Conservation (phyloP, 345 rosid species). For the Mangifera indica region DNA sequence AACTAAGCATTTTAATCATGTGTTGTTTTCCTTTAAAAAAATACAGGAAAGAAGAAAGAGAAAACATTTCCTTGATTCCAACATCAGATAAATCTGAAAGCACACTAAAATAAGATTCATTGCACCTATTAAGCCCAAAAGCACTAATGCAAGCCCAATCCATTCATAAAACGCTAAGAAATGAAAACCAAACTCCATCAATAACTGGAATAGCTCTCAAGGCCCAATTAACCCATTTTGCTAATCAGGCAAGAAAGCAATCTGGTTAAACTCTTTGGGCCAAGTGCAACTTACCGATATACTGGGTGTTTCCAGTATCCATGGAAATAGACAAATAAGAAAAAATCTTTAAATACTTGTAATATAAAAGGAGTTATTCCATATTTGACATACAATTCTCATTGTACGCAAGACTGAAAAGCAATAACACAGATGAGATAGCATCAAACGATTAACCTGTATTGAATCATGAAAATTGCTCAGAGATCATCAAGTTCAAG, state of each 20-base stretch:
- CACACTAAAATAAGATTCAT: neutral
- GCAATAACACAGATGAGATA: slow-evolving; percentile 13
- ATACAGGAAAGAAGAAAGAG: neutral
- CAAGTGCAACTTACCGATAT: neutral
- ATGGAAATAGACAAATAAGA: neutral
- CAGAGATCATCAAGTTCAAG: neutral
- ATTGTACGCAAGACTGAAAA: slow-evolving; percentile 4
- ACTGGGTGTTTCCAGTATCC: neutral
- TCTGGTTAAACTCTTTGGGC: slow-evolving; percentile 3
- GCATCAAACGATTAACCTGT: neutral
- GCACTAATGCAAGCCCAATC: too few species aligned
- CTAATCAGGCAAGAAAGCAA: neutral
- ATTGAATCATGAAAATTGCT: neutral
- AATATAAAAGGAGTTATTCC: neutral
- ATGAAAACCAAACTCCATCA: neutral
- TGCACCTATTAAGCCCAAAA: neutral
- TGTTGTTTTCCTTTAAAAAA: neutral
- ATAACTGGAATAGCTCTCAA: neutral
- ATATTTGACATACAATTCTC: neutral
- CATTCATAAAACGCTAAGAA: neutral
- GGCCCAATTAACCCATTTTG: neutral
- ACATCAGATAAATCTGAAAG: neutral
- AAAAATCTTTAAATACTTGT: neutral
- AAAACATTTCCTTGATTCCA: neutral
- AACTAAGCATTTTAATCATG: neutral